Evolutionary conservation across 2,329 filamentous ascomycete species (phyloP), one percentile per base, ranked within the genome.

Genomic region (Diaporthe caulivora): DNA sequence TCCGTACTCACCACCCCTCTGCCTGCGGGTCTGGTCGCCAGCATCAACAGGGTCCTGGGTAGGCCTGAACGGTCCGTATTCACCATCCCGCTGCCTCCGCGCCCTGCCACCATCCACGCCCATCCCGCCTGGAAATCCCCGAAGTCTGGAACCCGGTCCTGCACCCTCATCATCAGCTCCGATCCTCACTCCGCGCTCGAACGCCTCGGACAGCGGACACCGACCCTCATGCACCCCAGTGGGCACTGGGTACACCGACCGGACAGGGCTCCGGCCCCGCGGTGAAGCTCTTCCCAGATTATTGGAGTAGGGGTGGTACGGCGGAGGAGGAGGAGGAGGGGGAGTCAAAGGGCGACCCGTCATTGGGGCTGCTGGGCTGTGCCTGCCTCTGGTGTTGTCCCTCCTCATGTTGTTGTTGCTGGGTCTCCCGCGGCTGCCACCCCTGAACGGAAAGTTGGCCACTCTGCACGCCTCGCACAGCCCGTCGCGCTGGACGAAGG

Each of bases 141-240:
- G 18, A 9, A 8, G 37, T 21, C 18, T 24, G 6, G 2, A 8
- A 9, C n/a, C 3, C 5, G 24, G 17, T 40, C 6, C 11, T 13
- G 3, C 26, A 6, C 31, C 57, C 11, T 18, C 57, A 15, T 62
- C 58, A 21, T 5, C 53, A 34, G 2, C 44, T 15, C 44, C 40
- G 29, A 65, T 65, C 3, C 4, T 53, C 31, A 67, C 8, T 3
- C 17, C 47, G 62, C n/a, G 62, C 62, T 53, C 62, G 40, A 67
- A 67, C 31, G 47, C 62, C n/a, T 53, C 47, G 24, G 62, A 53
- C n/a, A 67, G 34, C 62, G 62, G 44, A 17, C 47, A 40, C 8
- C 8, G 62, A 15, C 21, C 17, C 1, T 9, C 18, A 8, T 4
- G 21, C 44, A 21, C 10, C 3, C 15, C n/a, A 0, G 31, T 40